Evolutionary conservation across 2,329 filamentous ascomycete genomes (phyloP).

Genomic region (Colletotrichum sansevieriae): DNA sequence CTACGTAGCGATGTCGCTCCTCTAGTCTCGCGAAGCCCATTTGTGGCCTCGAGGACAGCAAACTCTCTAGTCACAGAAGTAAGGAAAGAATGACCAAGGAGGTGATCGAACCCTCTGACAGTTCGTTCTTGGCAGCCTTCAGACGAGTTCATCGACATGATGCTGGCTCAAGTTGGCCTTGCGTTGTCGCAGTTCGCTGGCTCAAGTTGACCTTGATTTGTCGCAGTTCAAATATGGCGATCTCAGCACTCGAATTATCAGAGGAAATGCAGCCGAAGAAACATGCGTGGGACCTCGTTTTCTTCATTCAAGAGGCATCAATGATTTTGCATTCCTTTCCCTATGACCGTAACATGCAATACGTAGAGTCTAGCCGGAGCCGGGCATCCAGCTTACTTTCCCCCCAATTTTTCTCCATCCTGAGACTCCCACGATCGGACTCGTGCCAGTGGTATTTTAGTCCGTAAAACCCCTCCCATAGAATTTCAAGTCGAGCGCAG

Average conservation of each 20-base stretch:
- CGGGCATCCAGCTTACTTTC: constrained; percentile 45
- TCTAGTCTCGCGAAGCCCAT: too few species aligned
- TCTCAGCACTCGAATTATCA: neutral
- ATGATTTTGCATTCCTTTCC: constrained; percentile 58
- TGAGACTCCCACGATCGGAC: constrained; percentile 45
- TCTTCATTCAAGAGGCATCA: constrained; percentile 41
- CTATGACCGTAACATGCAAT: constrained; percentile 63
- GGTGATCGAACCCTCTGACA: too few species aligned
- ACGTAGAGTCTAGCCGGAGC: constrained; percentile 44
- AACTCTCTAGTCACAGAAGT: too few species aligned
- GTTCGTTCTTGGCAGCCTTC: too few species aligned
- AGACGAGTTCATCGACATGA: too few species aligned
- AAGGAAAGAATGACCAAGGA: too few species aligned
- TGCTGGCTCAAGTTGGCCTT: too few species aligned
- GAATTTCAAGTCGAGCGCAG: constrained; percentile 39
- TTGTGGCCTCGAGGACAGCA: too few species aligned
- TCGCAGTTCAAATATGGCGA: too few species aligned
- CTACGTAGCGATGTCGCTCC: too few species aligned
- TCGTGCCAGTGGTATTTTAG: constrained; percentile 36
- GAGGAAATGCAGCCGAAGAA: neutral
- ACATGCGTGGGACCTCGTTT: constrained; percentile 23
- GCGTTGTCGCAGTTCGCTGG: too few species aligned
- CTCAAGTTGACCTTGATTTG: too few species aligned
- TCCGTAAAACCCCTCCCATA: constrained; percentile 38
- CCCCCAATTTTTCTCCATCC: constrained; percentile 37